Evolutionary conservation across 352 stramenopile species (phyloP), one percentile per base, ranked within the genome.

Genomic region (Phytophthora pseudosyringae): DNA sequence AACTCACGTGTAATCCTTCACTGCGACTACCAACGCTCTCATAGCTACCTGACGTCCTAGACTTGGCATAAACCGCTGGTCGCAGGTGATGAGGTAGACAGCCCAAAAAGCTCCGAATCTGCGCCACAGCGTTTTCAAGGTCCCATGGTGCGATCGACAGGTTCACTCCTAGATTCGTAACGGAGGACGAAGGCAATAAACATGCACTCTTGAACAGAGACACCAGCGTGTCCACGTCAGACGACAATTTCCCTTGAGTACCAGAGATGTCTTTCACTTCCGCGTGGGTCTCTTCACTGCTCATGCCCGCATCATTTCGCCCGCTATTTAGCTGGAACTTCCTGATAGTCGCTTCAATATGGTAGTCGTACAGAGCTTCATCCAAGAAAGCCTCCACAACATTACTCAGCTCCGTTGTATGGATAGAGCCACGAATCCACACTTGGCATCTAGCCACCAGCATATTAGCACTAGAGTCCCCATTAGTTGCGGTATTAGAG

Each of bases 341-440:
- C 46, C 62, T 68, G 33, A 93, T 63, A 2, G 61, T 82, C 6
- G 63, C 55, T 61, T 96, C 86, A 13, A 95, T 91, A n/a, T 80
- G 71, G 51, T 88, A 93, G 45, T 96, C 88, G 31, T 81, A 86
- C 38, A 96, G 41, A 7, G 86, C 77, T 77, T 96, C 85, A 18
- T 92, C 79, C 15, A 96, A 16, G 40, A 88, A 88, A 11, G 73
- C 67, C 49, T 92, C 78, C n/a, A 93, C 71, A 15, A 92, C 67
- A 3, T 86, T 61, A 38, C 58, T 74, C 6, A 96, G 50, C n/a
- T 89, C 79, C 12, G 31, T 26, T 18, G 65, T 59, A 67, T 83
- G 72, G 16, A 96, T 81, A 16, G 75, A 80, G 4, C 88, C 88
- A 12, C 88, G 83, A 43, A 86, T 85, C 81, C 84, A 96, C 31